Conservation (phyloP, 2,329 filamentous ascomycete species). For the Biscogniauxia mediterranea region DNA sequence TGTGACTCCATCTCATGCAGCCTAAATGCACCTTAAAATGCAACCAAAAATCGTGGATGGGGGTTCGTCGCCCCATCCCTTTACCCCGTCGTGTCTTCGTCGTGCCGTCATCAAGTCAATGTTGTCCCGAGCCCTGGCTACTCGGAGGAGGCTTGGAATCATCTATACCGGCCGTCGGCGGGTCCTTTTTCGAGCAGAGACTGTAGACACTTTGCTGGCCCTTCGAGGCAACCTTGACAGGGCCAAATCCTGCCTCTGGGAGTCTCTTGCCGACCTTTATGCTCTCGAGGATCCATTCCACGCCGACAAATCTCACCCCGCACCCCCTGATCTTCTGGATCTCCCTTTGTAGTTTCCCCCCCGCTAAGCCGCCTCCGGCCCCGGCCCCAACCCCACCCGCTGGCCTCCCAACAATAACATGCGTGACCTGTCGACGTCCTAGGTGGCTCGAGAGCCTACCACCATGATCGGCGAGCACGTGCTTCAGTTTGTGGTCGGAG, state of each 20-base stretch:
- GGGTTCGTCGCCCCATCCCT: neutral
- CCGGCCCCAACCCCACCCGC: constrained; percentile 44
- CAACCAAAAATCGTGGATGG: neutral
- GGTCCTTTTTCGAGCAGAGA: constrained; percentile 38
- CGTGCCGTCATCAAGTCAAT: neutral
- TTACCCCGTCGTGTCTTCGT: neutral
- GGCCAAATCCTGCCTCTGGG: constrained; percentile 70
- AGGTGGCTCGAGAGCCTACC: constrained; percentile 69
- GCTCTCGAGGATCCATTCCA: constrained; percentile 85
- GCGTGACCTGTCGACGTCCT: constrained; percentile 72
- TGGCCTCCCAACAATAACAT: constrained; percentile 74
- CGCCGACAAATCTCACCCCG: constrained; percentile 74
- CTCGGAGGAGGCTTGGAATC: constrained; percentile 11
- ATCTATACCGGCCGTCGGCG: constrained; percentile 1
- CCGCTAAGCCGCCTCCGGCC: constrained; percentile 72
- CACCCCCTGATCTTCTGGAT: constrained; percentile 65
- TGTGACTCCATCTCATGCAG: neutral
- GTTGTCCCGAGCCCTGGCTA: constrained; percentile 7
- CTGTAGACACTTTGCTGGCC: constrained; percentile 64
- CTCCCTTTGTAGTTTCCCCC: constrained; percentile 78
- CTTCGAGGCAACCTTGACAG: constrained; percentile 58
- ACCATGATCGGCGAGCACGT: constrained; percentile 71
- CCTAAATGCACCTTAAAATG: neutral
- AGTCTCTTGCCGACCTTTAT: constrained; percentile 72
- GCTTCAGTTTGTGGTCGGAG: constrained; percentile 84